phyloP scores from a whole-genome alignment of 208 protist genomes.

The Giardia duodenalis region DNA sequence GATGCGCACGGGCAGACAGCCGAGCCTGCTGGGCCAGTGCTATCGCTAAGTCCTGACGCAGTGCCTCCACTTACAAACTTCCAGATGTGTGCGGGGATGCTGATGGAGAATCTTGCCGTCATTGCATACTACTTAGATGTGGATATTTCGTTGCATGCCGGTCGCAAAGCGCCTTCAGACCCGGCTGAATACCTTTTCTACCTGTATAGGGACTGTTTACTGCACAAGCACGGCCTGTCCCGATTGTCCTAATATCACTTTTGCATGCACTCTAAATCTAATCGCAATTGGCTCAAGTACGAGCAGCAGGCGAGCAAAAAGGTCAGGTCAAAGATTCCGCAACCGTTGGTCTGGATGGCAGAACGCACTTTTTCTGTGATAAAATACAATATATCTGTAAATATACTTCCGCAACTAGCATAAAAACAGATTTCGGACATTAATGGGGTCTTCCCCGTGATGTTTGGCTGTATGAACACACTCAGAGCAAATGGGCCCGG shows the following conservation, averaged over 20 bases:
- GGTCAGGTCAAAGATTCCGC: not conserved
- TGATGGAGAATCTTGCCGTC: not conserved
- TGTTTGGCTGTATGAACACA: not conserved
- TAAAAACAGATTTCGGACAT: not conserved
- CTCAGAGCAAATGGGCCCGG: not conserved
- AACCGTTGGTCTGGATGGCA: not conserved
- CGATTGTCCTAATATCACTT: not conserved
- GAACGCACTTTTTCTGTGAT: not conserved
- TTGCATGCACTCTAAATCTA: not conserved
- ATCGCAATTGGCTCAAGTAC: not conserved
- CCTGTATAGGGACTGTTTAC: not conserved
- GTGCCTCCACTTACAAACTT: not conserved
- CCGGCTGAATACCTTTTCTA: not conserved
- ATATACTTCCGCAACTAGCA: not conserved
- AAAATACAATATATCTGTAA: not conserved
- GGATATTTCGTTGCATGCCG: not conserved
- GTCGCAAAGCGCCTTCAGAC: not conserved
- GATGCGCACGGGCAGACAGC: not conserved
- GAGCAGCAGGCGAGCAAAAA: not conserved
- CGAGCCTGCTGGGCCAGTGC: not conserved
- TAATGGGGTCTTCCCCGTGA: not conserved
- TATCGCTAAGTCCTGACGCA: not conserved
- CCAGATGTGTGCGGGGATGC: not conserved
- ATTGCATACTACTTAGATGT: not conserved
- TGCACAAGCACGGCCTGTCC: not conserved